Conservation (phyloP, 2,329 filamentous ascomycete species). For the Botrytis fragariae region DNA sequence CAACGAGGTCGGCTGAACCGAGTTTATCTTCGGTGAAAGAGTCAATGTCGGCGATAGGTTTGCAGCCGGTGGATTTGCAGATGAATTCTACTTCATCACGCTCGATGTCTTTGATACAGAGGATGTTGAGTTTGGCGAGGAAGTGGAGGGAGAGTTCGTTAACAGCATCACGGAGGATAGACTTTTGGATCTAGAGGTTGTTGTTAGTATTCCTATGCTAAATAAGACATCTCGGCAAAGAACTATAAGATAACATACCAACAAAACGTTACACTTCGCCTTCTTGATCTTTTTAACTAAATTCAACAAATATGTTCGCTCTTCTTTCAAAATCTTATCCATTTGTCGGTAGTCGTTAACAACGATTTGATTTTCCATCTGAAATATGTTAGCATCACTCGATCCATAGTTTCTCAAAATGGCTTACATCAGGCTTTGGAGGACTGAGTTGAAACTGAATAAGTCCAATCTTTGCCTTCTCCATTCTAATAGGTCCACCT, state of each 20-base stretch:
- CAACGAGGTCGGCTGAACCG: constrained; percentile 86
- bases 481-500: constrained; percentile 85
- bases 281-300: constrained; percentile 99
- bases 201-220: not conserved
- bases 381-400: constrained; percentile 27
- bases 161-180: constrained; percentile 93
- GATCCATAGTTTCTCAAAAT: not conserved
- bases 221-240: not conserved
- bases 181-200: constrained; percentile 88
- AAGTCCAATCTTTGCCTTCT: constrained; percentile 94
- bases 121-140: constrained; percentile 92
- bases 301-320: constrained; percentile 95
- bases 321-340: constrained; percentile 99
- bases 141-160: constrained; percentile 98
- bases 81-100: constrained; percentile 98
- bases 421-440: constrained; percentile 85
- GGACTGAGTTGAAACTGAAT: constrained; percentile 99
- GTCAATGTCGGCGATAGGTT: constrained; percentile 97
- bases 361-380: constrained; percentile 99
- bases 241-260: constrained; percentile 11
- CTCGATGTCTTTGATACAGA: constrained; percentile 96
- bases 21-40: constrained; percentile 99
- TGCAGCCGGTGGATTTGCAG: constrained; percentile 98
- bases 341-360: constrained; percentile 99
- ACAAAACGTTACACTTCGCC: constrained; percentile 89